These are phyloP conservation scores for Coemansia biformis DNA, from an alignment of 192 early-diverging fungal genomes.

Conservation along the genomic window DNA sequence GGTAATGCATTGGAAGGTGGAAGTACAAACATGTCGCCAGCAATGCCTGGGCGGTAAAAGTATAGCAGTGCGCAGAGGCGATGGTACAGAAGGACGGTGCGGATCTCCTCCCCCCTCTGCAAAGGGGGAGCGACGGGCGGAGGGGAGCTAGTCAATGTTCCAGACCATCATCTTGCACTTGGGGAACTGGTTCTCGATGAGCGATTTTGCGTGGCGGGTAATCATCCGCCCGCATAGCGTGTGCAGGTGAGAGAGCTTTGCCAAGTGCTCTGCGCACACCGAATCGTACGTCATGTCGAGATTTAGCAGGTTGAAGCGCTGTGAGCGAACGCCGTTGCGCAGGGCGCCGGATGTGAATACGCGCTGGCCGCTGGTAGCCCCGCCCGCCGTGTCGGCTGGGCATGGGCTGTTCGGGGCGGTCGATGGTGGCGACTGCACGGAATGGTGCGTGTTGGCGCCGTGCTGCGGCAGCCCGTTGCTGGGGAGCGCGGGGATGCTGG, in stretches of 20 bases:
- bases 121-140: no score
- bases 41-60: no score
- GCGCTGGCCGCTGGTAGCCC: constrained; percentile 9
- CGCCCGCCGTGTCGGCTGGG: constrained; percentile 9
- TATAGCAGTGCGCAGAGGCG: no score
- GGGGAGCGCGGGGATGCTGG: constrained; percentile 35
- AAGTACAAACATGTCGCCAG: no score
- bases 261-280: constrained; percentile 39
- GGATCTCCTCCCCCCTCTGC: no score
- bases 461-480: constrained; percentile 16
- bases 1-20: no score
- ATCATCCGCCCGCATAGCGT: constrained; percentile 45
- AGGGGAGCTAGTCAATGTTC: constrained; percentile 35
- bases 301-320: constrained; percentile 45
- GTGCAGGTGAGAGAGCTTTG: constrained; percentile 36
- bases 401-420: constrained; percentile 33
- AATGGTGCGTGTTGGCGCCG: constrained; percentile 1
- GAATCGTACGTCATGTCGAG: constrained; percentile 51
- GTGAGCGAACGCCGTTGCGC: constrained; percentile 37
- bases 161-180: constrained; percentile 52
- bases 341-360: constrained; percentile 44
- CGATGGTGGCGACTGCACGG: constrained; percentile 17
- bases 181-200: constrained; percentile 47
- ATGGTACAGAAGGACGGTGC: no score
- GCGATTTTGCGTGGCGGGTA: constrained; percentile 45